Base-by-base conservation (phyloP, 352 stramenopile species). In the Phytopythium litorale region DNA sequence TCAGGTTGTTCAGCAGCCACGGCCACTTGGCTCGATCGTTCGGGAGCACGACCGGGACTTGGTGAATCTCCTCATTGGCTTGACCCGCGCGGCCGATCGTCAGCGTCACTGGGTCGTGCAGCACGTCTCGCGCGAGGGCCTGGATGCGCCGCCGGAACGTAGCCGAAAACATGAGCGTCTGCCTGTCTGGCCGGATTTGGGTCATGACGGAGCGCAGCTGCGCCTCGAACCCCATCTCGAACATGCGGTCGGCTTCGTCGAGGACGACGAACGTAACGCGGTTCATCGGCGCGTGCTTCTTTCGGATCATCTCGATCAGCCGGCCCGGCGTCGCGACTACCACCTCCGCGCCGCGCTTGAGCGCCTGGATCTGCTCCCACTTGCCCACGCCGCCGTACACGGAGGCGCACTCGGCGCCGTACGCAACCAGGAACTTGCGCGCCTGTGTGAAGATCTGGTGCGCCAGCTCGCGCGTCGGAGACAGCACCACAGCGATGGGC, bases 41-140 rank as follows among this genome's bases (percentile, higher is more conserved):
- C 11, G 71, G 63, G 9, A 97, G 51, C 15, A 97, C 89, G 4
- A 94, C 72, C 0, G 84, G 81, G 46, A 91, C 66, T 60, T 97
- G 89, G 16, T 71, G 73, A 52, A 97, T 96, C n/a, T 96, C 88
- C 65, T 97, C 88, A 57, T 97, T 97, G 7, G 90, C 86, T 66
- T 96, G 88, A 7, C 88, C 88, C 19, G 87, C 74, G 1, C 78
- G 68, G 1, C 90, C 90, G 43, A 97, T 77, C 9, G 79, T 89
- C 32, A 97, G 68, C 52, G 93, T 95, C 7, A 97, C 75, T 0
- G 90, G 90, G 58, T 94, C 73, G 2, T 68, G 68, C 1, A 97
- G 75, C 37, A 97, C 83, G 56, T 97, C 87, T 8, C 84, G 66
- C 11, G 88, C 88, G 8, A 97, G 58, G 9, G 70, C 63, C 66